These are phyloP conservation scores for Klebsormidium nitens DNA, from an alignment of 139 green algal genomes.

Conservation along the genomic window DNA sequence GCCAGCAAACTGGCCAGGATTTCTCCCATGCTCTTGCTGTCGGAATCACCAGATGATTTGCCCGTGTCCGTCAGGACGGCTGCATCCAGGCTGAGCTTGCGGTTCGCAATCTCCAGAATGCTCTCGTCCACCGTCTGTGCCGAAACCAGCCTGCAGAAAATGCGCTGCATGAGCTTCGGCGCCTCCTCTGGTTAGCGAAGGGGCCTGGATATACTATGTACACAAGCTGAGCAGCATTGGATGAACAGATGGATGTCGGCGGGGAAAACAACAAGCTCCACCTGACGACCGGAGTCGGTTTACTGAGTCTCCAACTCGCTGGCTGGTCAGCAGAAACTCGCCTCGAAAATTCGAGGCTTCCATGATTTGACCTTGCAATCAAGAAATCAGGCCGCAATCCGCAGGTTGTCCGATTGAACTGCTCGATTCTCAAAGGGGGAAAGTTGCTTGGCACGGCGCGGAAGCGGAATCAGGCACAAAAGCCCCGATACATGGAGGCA, in stretches of 20 bases:
- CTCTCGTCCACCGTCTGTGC: slow-evolving; percentile 73
- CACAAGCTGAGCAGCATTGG: not conserved
- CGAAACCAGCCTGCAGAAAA: slow-evolving; percentile 64
- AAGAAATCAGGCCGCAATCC: no score
- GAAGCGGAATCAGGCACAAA: no score
- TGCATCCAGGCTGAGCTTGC: slow-evolving; percentile 63
- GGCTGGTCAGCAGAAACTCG: not conserved
- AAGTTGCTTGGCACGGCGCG: no score
- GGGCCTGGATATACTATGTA: not conserved
- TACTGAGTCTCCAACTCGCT: not conserved
- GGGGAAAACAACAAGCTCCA: not conserved
- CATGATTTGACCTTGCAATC: no score
- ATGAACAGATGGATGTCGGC: not conserved
- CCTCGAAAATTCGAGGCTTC: no score
- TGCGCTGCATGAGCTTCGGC: not conserved
- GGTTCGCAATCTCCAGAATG: slow-evolving; percentile 74
- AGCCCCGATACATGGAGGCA: no score
- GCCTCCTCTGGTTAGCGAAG: not conserved
- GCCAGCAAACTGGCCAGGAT: no score
- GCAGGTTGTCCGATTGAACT: no score
- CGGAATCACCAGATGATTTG: slow-evolving; percentile 3
- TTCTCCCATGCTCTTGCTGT: slow-evolving; percentile 26
- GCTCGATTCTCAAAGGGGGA: no score
- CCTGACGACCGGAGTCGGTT: not conserved
- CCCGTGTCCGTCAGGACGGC: slow-evolving; percentile 22